phyloP scores from a whole-genome alignment of 208 protist genomes.

The Leishmania gerbilli region DNA sequence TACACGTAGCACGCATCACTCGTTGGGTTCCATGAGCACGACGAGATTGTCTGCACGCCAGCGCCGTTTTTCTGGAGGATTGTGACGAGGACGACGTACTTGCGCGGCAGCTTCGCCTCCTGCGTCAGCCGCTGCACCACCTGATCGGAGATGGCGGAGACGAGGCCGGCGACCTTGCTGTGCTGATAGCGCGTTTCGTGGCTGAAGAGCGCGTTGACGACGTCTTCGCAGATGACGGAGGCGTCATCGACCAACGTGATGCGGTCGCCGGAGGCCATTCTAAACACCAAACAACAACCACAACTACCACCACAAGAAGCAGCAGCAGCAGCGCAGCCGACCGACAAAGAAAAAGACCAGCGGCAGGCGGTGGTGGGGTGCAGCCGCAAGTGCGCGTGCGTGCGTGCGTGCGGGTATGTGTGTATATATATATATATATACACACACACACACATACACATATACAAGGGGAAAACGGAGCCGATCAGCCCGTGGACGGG shows the following conservation, averaged over 20 bases:
- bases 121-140: slow-evolving; percentile 80
- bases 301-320: too few species aligned
- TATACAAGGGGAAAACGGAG: neutral
- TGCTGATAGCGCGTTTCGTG: slow-evolving; percentile 74
- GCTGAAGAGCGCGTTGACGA: slow-evolving; percentile 62
- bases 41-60: slow-evolving; percentile 80
- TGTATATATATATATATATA: neutral
- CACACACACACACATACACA: neutral
- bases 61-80: slow-evolving; percentile 92
- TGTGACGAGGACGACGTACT: slow-evolving; percentile 87
- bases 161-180: slow-evolving; percentile 58
- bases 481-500: neutral
- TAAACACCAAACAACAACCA: too few species aligned
- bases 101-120: slow-evolving; percentile 87
- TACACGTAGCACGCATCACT: slow-evolving; percentile 89
- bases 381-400: too few species aligned
- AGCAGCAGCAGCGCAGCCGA: too few species aligned
- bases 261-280: slow-evolving; percentile 36
- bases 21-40: slow-evolving; percentile 88
- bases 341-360: neutral
- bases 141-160: slow-evolving; percentile 69
- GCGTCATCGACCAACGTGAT: slow-evolving; percentile 86
- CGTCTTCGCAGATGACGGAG: slow-evolving; percentile 74
- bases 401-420: too few species aligned
- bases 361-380: neutral